A percentile compares a stretch with the other conserved stretches of the same genome.
phyloP scores from a whole-genome alignment of 129 eudicot genomes.

The Dittrichia graveolens region DNA sequence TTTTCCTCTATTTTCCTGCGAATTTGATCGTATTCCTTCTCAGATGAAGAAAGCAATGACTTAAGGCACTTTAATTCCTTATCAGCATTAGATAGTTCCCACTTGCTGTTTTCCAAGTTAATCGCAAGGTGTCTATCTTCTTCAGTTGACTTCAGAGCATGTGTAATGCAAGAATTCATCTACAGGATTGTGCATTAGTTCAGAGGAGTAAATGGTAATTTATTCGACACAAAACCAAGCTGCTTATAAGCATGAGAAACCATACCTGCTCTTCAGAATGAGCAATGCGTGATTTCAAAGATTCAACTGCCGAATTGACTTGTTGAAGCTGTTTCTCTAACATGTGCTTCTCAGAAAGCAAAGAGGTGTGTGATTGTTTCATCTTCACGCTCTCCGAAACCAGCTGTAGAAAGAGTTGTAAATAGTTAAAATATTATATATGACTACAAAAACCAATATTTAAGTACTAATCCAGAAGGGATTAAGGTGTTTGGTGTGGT shows the following conservation, averaged over 20 bases:
- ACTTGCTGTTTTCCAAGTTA: constrained; percentile 68
- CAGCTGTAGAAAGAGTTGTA: constrained; percentile 48
- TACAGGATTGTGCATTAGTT: constrained; percentile 38
- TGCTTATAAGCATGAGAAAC: constrained; percentile 4
- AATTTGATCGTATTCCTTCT: constrained; percentile 84
- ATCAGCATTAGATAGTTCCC: constrained; percentile 86
- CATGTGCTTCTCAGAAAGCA: constrained; percentile 68
- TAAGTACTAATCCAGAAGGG: neutral
- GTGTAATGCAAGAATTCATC: constrained; percentile 66
- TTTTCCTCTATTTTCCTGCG: constrained; percentile 66
- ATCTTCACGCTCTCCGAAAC: constrained; percentile 98
- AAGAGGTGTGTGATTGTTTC: constrained; percentile 69
- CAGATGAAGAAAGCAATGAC: constrained; percentile 74
- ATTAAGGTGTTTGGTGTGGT: too few relatives aligned
- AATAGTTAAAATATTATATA: neutral
- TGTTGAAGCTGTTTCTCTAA: constrained; percentile 67
- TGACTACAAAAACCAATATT: neutral
- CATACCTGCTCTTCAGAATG: constrained; percentile 78
- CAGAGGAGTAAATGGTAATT: neutral
- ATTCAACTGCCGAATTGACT: constrained; percentile 57
- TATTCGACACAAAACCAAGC: constrained; percentile 8
- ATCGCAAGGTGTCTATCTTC: constrained; percentile 71
- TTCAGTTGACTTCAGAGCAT: constrained; percentile 72
- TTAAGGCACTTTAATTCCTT: constrained; percentile 87
- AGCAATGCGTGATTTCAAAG: constrained; percentile 59